These are phyloP conservation scores for Chaetomiaceae sp. DNA, from an alignment of 2,329 filamentous ascomycete species.

Conservation along the genomic window DNA sequence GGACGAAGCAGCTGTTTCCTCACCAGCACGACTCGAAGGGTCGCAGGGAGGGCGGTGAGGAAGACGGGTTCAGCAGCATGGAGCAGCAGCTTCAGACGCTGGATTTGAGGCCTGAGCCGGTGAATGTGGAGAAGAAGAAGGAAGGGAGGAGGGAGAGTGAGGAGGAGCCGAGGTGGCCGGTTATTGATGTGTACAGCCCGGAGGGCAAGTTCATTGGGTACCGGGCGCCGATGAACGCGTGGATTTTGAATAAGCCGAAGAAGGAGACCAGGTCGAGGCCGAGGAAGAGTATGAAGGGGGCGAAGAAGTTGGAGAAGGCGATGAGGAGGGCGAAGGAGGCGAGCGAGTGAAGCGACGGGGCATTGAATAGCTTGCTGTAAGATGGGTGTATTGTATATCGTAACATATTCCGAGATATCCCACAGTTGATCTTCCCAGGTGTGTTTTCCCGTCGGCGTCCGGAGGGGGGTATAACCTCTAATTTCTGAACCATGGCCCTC, in stretches of 20 bases:
- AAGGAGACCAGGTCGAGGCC: conserved; percentile 53
- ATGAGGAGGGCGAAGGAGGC: conserved; percentile 10
- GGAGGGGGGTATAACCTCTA: conserved; percentile 10
- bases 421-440: not conserved
- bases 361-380: conserved; percentile 1
- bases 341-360: not conserved
- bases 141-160: conserved; percentile 1
- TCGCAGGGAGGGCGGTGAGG: conserved; percentile 4
- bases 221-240: conserved; percentile 67
- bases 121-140: conserved; percentile 22
- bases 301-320: conserved; percentile 48
- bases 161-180: conserved; percentile 51
- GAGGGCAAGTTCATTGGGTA: conserved; percentile 73
- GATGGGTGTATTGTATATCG: conserved; percentile 1
- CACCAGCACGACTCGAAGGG: conserved; percentile 21
- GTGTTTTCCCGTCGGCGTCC: not conserved
- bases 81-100: conserved; percentile 24
- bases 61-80: no score
- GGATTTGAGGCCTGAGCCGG: conserved; percentile 28
- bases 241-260: conserved; percentile 56
- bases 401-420: not conserved
- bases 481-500: not conserved
- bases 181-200: conserved; percentile 80
- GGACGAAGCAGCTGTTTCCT: conserved; percentile 48
- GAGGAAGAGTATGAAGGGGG: conserved; percentile 65